Evolutionary conservation across 192 early-diverging fungal genomes (phyloP), one percentile per base, ranked within the genome.

Genomic region (Jimgerdemannia flammicorona): DNA sequence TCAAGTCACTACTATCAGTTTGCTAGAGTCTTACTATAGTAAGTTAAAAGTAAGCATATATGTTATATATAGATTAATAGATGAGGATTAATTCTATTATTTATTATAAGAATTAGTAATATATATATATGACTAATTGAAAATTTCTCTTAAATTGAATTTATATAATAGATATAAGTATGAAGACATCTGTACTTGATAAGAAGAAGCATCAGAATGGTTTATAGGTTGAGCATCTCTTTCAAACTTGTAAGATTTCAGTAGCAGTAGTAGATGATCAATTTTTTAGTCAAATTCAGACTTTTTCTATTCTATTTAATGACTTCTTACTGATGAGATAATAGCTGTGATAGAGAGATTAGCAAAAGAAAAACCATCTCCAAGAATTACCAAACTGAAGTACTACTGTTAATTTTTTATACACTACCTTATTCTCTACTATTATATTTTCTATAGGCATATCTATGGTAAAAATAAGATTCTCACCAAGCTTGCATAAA

Each of bases 21-120:
- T 69, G 7, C 72, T 78, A 2, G 73, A 78, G 20, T 63, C 72
- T 20, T 78, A 69, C 18, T 72, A 78, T 69, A 42, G 17, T 59
- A 59, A 59, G 49, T 14, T 59, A 0, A 59, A 59, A 59, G 6
- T 14, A 59, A 59, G 49, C 0, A 59, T 59, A 59, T 59, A 0
- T 14, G 2, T 10, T 10, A 59, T 59, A 59, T 59, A 59, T 59
- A 59, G 49, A 10, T 14, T 29, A 29, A 29, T 29, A 29, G 29
- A 29, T 29, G 29, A 29, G 29, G 1, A 29, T 29, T 29, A 29
- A 29, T 29, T 29, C 29, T 29, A 1, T 1, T 29, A 29, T 29
- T 1, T 29, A 29, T 29, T 29, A 29, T 29, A 29, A 29, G 29
- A 1, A 29, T 29, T 29, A 0, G 29, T 1, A 29, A 29, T 29